Conservation (phyloP, 305 asterid genomes). For the Fraxinus ornus region DNA sequence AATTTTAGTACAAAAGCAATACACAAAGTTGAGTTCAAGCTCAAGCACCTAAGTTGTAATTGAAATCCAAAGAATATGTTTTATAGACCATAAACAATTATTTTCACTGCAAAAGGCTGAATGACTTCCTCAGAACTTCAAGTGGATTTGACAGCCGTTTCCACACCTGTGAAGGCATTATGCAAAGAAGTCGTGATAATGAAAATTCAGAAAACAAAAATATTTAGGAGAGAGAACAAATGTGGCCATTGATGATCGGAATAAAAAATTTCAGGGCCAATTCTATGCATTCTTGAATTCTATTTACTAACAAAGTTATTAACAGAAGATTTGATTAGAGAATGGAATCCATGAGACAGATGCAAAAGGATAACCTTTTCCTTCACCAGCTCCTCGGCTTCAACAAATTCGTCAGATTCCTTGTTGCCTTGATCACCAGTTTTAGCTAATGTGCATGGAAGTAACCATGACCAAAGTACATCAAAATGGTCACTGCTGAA, state of each 20-base stretch:
- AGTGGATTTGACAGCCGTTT: slow-evolving; percentile 81
- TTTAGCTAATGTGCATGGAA: slow-evolving; percentile 33
- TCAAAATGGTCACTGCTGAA: slow-evolving; percentile 47
- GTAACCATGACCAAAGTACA: slow-evolving; percentile 55
- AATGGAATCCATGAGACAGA: not conserved
- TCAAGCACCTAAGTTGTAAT: not conserved
- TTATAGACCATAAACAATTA: not conserved
- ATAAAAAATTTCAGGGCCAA: not conserved
- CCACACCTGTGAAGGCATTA: slow-evolving; percentile 48
- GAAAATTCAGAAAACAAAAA: not conserved
- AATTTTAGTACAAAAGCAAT: not conserved
- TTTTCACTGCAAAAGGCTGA: slow-evolving; percentile 42
- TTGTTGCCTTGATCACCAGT: slow-evolving; percentile 29
- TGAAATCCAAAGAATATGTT: not conserved
- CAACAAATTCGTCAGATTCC: slow-evolving; percentile 42
- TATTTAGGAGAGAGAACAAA: not conserved
- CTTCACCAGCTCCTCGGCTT: slow-evolving; percentile 92
- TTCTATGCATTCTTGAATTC: not conserved
- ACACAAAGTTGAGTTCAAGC: not conserved
- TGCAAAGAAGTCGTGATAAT: not conserved
- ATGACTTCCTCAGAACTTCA: slow-evolving; percentile 57
- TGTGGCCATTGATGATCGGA: not conserved
- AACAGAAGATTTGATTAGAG: not conserved
- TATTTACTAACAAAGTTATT: not conserved
- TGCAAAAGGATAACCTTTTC: slow-evolving; percentile 51